These are phyloP conservation scores for Nothopassalora personata DNA, from an alignment of 2,329 filamentous ascomycete genomes.

Conservation along the genomic window DNA sequence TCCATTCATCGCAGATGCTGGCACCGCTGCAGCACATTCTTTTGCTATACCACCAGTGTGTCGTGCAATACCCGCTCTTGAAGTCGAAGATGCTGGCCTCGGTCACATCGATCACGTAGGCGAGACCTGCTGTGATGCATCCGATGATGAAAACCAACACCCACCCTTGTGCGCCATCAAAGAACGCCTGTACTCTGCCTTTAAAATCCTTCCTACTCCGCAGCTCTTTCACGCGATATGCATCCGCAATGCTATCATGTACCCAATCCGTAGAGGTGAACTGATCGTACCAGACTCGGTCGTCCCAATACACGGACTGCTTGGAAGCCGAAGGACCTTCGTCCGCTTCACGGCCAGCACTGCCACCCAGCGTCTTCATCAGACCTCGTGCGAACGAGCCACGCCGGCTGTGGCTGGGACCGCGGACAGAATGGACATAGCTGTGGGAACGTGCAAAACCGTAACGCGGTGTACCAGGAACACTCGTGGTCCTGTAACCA, in stretches of 20 bases:
- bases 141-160: constrained; percentile 87
- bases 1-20: constrained; percentile 55
- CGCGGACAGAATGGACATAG: constrained; percentile 23
- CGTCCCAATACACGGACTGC: constrained; percentile 64
- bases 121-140: constrained; percentile 74
- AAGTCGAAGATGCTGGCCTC: constrained; percentile 82
- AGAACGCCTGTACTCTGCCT: constrained; percentile 68
- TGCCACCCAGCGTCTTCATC: constrained; percentile 22
- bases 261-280: constrained; percentile 98
- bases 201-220: constrained; percentile 76
- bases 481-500: constrained; percentile 23
- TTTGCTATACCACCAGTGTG: constrained; percentile 65
- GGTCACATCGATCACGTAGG: constrained; percentile 83
- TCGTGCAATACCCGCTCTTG: constrained; percentile 81
- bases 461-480: constrained; percentile 25
- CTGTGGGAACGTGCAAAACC: constrained; percentile 33
- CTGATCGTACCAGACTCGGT: constrained; percentile 97
- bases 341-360: constrained; percentile 13
- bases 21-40: constrained; percentile 59
- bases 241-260: constrained; percentile 92
- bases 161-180: constrained; percentile 91
- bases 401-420: constrained; percentile 37
- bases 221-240: constrained; percentile 78
- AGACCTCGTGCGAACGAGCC: constrained; percentile 40
- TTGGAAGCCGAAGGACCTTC: constrained; percentile 55